These are phyloP conservation scores for Arxiozyma slooffiae DNA, from an alignment of 1,139 yeast species.

Conservation along the genomic window DNA sequence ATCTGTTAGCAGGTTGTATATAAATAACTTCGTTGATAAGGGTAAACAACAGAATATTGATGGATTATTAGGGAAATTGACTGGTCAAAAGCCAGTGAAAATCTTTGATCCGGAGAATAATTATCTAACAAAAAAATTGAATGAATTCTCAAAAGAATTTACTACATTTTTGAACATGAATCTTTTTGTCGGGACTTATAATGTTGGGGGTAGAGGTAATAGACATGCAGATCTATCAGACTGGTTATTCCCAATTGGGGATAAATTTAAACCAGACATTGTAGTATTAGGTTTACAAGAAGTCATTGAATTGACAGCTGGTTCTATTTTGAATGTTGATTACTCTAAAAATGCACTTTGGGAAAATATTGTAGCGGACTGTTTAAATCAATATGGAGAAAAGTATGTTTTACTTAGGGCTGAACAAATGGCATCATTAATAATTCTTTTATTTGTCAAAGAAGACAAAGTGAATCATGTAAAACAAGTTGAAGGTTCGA, in stretches of 20 bases:
- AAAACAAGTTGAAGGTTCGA: conserved; percentile 61
- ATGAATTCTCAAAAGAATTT: conserved; percentile 43
- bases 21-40: conserved; percentile 90
- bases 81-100: conserved; percentile 57
- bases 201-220: conserved; percentile 64
- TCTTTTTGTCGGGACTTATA: conserved; percentile 77
- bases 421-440: conserved; percentile 81
- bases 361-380: conserved; percentile 48
- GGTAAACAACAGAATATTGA: conserved; percentile 84
- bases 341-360: conserved; percentile 52
- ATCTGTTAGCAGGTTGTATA: conserved; percentile 88
- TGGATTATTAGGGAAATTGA: conserved; percentile 67
- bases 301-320: conserved; percentile 80
- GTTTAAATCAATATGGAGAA: conserved; percentile 40
- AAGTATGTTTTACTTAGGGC: conserved; percentile 65
- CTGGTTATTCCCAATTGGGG: conserved; percentile 76
- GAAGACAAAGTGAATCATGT: conserved; percentile 45
- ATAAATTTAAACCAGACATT: conserved; percentile 47
- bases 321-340: conserved; percentile 67
- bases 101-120: conserved; percentile 86
- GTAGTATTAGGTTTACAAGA: conserved; percentile 88
- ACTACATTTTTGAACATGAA: conserved; percentile 52
- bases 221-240: conserved; percentile 46
- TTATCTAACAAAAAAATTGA: conserved; percentile 55
- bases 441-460: conserved; percentile 57